Evolutionary conservation across 2,329 filamentous ascomycete species (phyloP).

Genomic region (Diaporthe destruens): DNA sequence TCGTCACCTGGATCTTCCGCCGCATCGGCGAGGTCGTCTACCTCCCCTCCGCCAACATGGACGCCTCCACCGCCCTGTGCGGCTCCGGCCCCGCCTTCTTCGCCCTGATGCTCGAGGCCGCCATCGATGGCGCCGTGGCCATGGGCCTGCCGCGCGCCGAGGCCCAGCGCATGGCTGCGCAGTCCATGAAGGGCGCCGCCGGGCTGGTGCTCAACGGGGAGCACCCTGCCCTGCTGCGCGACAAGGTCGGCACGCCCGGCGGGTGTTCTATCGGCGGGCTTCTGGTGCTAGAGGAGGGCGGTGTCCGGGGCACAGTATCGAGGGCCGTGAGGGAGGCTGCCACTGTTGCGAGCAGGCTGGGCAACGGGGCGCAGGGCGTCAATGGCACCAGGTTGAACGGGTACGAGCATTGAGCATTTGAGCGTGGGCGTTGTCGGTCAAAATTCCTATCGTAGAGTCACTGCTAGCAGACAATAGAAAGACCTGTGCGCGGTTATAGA

Average conservation of each 20-base stretch:
- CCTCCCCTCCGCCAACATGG: constrained; percentile 76
- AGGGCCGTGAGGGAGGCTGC: constrained; percentile 79
- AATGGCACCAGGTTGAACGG: constrained; percentile 58
- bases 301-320: constrained; percentile 74
- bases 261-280: constrained; percentile 84
- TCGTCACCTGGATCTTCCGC: constrained; percentile 83
- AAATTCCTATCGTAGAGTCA: neutral
- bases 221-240: constrained; percentile 79
- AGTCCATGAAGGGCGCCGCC: constrained; percentile 81
- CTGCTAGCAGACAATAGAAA: constrained; percentile 8
- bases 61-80: constrained; percentile 79
- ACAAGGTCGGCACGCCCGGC: constrained; percentile 82
- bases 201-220: constrained; percentile 77
- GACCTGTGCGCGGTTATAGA: neutral
- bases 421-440: constrained; percentile 26
- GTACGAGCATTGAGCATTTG: constrained; percentile 25
- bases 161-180: constrained; percentile 81
- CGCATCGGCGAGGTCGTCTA: constrained; percentile 78
- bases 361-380: constrained; percentile 64
- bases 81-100: constrained; percentile 83
- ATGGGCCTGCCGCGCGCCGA: constrained; percentile 82
- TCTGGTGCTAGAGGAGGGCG: constrained; percentile 79
- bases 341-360: constrained; percentile 75
- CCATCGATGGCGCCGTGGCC: constrained; percentile 82
- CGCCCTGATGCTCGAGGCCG: constrained; percentile 79